phyloP scores from a whole-genome alignment of 306 rosid genomes.

The Sicyos edulis region DNA sequence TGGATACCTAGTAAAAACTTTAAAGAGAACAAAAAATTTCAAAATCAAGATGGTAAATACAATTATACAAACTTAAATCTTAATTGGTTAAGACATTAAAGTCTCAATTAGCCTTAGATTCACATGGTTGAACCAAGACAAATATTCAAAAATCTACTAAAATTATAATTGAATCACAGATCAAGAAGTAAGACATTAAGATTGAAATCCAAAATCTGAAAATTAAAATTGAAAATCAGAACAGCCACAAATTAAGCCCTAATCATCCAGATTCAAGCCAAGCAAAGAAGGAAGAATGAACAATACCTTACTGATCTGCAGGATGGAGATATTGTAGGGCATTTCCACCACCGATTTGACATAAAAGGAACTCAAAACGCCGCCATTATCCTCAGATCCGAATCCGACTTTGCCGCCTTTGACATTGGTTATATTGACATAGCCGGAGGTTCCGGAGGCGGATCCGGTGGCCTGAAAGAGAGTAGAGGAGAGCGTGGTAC shows the following conservation, averaged over 20 bases:
- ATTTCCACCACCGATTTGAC: constrained; percentile 60
- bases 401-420: constrained; percentile 80
- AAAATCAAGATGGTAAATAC: too few relatives aligned
- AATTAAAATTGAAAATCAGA: too few relatives aligned
- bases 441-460: constrained; percentile 73
- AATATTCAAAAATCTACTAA: too few relatives aligned
- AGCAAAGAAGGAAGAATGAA: not conserved
- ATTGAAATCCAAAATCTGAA: too few relatives aligned
- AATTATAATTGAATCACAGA: too few relatives aligned
- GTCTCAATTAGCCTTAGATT: too few relatives aligned
- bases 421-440: constrained; percentile 74
- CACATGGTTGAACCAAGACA: too few relatives aligned
- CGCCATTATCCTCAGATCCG: constrained; percentile 56
- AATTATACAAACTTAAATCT: too few relatives aligned
- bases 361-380: constrained; percentile 45
- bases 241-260: not conserved
- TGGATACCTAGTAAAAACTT: too few relatives aligned
- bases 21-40: too few relatives aligned
- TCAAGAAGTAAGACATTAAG: too few relatives aligned
- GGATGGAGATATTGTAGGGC: constrained; percentile 65
- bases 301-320: constrained; percentile 61
- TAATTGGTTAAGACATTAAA: too few relatives aligned
- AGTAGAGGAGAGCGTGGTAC: constrained; percentile 60
- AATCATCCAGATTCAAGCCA: not conserved
- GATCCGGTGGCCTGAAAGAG: constrained; percentile 75